These are phyloP conservation scores for Bryum argenteum DNA, from an alignment of 225 moss, liverwort and hornwort species.

Conservation along the genomic window DNA sequence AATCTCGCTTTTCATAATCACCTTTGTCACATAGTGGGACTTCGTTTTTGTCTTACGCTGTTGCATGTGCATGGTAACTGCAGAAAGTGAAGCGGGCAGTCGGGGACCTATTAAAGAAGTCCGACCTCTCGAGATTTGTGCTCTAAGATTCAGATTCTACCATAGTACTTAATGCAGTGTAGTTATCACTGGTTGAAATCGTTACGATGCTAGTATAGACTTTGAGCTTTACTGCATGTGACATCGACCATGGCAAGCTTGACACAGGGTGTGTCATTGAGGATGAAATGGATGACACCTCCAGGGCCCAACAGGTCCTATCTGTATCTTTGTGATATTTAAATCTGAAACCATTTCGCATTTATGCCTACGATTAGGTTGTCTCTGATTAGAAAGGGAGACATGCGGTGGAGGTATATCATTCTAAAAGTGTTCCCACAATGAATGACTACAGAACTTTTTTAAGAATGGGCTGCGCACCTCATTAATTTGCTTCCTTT, in stretches of 20 bases:
- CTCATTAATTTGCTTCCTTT: too few species aligned
- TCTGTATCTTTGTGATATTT: neutral
- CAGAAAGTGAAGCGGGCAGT: slow-evolving; percentile 74
- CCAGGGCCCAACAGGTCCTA: neutral
- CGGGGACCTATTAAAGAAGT: slow-evolving; percentile 82
- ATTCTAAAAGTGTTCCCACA: too few species aligned
- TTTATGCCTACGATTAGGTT: too few species aligned
- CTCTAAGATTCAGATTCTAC: slow-evolving; percentile 31
- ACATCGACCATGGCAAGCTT: neutral
- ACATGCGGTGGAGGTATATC: too few species aligned
- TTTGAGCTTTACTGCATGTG: neutral
- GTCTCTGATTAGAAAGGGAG: too few species aligned
- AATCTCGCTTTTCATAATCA: too few species aligned
- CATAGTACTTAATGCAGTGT: neutral
- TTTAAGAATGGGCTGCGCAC: too few species aligned
- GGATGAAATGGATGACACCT: neutral
- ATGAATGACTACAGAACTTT: too few species aligned
- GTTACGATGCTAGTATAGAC: neutral
- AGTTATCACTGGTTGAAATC: neutral
- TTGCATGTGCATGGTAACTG: slow-evolving; percentile 13
- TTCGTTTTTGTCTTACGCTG: too few species aligned
- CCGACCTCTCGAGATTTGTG: slow-evolving; percentile 81
- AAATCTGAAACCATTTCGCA: neutral
- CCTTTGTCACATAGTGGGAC: too few species aligned
- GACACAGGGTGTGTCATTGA: slow-evolving; percentile 2